Evolutionary conservation across 2,329 filamentous ascomycete genomes (phyloP), one percentile per base, ranked within the genome.

Genomic region (Xylaria sp.): DNA sequence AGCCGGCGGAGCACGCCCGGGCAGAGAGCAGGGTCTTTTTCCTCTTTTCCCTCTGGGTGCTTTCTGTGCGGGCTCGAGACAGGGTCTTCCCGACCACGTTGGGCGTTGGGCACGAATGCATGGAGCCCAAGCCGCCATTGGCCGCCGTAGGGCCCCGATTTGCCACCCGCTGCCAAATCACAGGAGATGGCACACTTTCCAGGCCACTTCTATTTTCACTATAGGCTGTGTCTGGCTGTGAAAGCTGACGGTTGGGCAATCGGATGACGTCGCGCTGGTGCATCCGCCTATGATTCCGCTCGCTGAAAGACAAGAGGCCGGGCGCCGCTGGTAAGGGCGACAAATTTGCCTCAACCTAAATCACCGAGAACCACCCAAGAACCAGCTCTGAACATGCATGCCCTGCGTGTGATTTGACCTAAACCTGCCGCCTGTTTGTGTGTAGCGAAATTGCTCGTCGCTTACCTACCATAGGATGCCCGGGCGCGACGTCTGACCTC

Each of bases 31-130:
- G 34, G 65, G 57, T 52, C 55, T 37, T 50, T 41, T 63, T 56
- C 5, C 28, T 28, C 28, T 28, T 28, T 4, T 28, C 28, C 32
- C 41, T 9, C 28, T 66, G 64, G 66, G 64, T 61, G 73, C 63
- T 62, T 59, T 63, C 48, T 55, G 66, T 65, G 65, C 65, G 67
- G 39, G 63, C 39, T 54, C 48, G 28, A 70, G 66, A 72, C 69
- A 68, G 65, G 75, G 70, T 69, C 69, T 70, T 70, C 70, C 52
- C 34, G 66, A 50, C 61, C 50, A 50, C 55, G 69, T 67, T 70
- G 62, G 63, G 69, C 55, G 75, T 77, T 77, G 75, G 76, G 76
- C 76, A 76, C 66, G 58, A 72, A 77, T 76, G 75, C 75, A 76
- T 72, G 59, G 69, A 69, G 59, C 72, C 71, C 70, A 68, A 66